A percentile compares a stretch with the other conserved stretches of the same genome.
These are phyloP conservation scores for Aspergillus sclerotiicarbonarius DNA, from an alignment of 495 filamentous ascomycete species.

Conservation along the genomic window DNA sequence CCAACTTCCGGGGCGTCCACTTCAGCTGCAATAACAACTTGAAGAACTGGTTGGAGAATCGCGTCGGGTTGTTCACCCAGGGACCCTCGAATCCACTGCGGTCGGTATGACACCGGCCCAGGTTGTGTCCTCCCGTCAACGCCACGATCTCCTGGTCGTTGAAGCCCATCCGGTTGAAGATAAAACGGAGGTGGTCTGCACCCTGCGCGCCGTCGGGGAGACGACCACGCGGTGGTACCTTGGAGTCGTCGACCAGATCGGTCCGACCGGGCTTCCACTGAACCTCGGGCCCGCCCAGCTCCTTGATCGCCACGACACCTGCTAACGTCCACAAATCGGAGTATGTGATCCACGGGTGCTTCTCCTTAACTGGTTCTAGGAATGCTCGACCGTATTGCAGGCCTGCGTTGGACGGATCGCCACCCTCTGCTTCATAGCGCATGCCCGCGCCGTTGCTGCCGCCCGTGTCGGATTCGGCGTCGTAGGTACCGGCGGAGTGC, in stretches of 20 bases:
- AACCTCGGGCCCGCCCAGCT: conserved; percentile 56
- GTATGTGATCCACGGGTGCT: conserved; percentile 63
- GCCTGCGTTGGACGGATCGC: conserved; percentile 62
- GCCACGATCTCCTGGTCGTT: conserved; percentile 64
- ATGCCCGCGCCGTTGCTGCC: conserved; percentile 64
- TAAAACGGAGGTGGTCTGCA: conserved; percentile 54
- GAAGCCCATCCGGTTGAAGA: conserved; percentile 67
- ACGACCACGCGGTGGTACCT: conserved; percentile 55
- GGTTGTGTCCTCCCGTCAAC: conserved; percentile 57
- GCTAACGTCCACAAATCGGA: conserved; percentile 62
- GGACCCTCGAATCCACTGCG: conserved; percentile 59
- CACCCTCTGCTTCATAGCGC: conserved; percentile 62
- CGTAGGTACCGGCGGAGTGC: conserved; percentile 62
- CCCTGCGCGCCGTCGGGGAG: conserved; percentile 60
- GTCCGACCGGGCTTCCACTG: conserved; percentile 56
- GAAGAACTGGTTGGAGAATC: conserved; percentile 65
- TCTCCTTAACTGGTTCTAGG: conserved; percentile 57
- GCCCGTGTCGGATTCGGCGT: conserved; percentile 55
- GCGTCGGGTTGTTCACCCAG: conserved; percentile 64
- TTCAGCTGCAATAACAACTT: conserved; percentile 51
- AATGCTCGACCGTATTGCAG: conserved; percentile 62
- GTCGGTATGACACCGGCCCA: conserved; percentile 60
- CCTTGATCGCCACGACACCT: conserved; percentile 55
- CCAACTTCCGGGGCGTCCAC: conserved; percentile 53
- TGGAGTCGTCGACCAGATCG: conserved; percentile 55